Base-by-base conservation (phyloP, 2,329 filamentous ascomycete genomes). In the Phyllosticta paracitricarpa region DNA sequence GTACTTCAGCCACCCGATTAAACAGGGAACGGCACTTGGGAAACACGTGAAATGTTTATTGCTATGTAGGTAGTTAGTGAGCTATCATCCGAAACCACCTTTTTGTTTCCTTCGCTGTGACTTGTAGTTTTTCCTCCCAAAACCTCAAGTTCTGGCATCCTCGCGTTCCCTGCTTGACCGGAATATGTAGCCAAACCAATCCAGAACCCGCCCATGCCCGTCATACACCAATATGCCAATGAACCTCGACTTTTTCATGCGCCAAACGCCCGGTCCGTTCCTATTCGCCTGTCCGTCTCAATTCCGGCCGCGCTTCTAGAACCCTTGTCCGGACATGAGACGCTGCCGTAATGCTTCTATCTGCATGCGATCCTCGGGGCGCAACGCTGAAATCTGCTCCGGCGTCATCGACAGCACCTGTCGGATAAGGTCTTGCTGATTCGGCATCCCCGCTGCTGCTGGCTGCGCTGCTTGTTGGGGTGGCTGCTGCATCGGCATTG, bases 331-430 rank as follows among this genome's bases (percentile, higher is more conserved):
- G 25, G 61, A 64, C 68, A 71, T 78, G 67, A 89, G 81, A 61
- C 83, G 81, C 65, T 87, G 85, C 60, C 91, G 82, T 61, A 97
- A 77, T 48, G 86, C 80, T 77, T 96, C 82, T 61, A 97, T 87
- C 73, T 97, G 91, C 63, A 84, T 83, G 59, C 88, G 82, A 69
- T 94, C 87, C 22, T 84, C 82, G 48, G 90, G 88, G 5, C 88
- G 85, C 56, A 97, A 78, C 69, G 85, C 83, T 71, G 93, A 88
- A 67, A 97, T 91, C 61, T 89, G 84, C 62, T 89, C 82, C 68
- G 89, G 88, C 2, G 91, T 84, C 77, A 97, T 85, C 59, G 82
- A 84, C 78, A 97, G 80, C 56, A 97, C 88, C 68, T 91, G 89
- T 65, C 88, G 84, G 72, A 96, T 86, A 59, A 96, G 81, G 53